phyloP scores from a whole-genome alignment of 1,284 basidiomycete species.

The Apiotrichum gamsii region DNA sequence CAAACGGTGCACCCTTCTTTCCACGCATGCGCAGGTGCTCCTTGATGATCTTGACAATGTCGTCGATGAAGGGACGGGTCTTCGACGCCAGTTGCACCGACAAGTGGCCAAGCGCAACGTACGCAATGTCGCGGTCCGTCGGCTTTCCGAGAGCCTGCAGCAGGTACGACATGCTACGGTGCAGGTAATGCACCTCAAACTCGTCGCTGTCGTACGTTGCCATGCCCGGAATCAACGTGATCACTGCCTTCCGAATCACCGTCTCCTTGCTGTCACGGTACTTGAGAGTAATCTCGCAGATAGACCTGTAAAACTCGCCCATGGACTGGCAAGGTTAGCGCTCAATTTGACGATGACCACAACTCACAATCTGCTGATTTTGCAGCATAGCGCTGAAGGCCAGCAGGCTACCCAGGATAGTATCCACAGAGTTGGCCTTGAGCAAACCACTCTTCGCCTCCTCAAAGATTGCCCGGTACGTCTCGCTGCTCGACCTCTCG shows the following conservation, averaged over 20 bases:
- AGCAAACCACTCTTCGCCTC: conserved; percentile 85
- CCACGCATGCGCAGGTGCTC: conserved; percentile 76
- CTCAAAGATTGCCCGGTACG: conserved; percentile 71
- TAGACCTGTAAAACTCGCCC: conserved; percentile 80
- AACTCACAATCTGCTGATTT: conserved; percentile 80
- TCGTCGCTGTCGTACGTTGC: conserved; percentile 90
- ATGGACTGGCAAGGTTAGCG: conserved; percentile 64
- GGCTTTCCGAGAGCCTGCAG: conserved; percentile 82
- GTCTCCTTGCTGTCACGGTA: conserved; percentile 83
- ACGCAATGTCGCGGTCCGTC: conserved; percentile 83
- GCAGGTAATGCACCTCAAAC: conserved; percentile 81
- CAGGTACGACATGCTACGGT: conserved; percentile 86
- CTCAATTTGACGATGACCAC: too few species aligned
- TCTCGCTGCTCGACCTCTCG: conserved; percentile 49
- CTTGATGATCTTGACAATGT: conserved; percentile 86
- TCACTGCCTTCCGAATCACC: conserved; percentile 84
- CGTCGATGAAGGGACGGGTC: conserved; percentile 93
- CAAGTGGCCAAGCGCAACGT: conserved; percentile 94
- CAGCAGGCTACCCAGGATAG: conserved; percentile 87
- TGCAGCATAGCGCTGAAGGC: conserved; percentile 87
- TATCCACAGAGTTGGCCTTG: conserved; percentile 62
- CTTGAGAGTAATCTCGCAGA: conserved; percentile 83
- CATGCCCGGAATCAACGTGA: conserved; percentile 85
- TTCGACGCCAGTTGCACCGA: conserved; percentile 85
- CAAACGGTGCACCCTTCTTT: conserved; percentile 86